Conservation (phyloP, 805 yeast species). For the Tetrapisispora pingtungensis region DNA sequence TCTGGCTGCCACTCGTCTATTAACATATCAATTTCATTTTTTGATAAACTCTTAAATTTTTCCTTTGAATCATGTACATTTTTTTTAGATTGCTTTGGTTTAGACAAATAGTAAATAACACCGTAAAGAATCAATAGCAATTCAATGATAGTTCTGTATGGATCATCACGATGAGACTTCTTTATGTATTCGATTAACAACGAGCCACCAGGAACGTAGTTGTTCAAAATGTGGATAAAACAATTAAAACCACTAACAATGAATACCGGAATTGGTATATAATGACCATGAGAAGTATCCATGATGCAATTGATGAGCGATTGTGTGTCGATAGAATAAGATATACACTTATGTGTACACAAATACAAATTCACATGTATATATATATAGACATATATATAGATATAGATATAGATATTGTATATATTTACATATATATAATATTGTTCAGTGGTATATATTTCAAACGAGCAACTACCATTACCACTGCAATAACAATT, state of each 20-base stretch:
- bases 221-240: conserved; percentile 9
- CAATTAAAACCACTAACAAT: conserved; percentile 17
- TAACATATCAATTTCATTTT: conserved; percentile 66
- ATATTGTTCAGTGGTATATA: too few relatives aligned
- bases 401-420: too few relatives aligned
- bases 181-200: conserved; percentile 56
- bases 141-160: conserved; percentile 80
- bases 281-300: conserved; percentile 19
- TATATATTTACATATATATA: too few relatives aligned
- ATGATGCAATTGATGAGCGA: too few relatives aligned
- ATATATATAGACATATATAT: too few relatives aligned
- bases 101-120: conserved; percentile 57
- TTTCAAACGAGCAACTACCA: too few relatives aligned
- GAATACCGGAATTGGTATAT: conserved; percentile 24
- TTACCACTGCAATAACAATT: too few relatives aligned
- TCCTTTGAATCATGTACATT: neutral
- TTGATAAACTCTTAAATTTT: conserved; percentile 28
- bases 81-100: conserved; percentile 51
- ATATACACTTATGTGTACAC: too few relatives aligned
- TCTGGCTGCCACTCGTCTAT: conserved; percentile 90
- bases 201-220: conserved; percentile 25
- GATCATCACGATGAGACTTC: conserved; percentile 88
- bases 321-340: too few relatives aligned
- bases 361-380: too few relatives aligned
- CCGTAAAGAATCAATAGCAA: conserved; percentile 70